A percentile compares a stretch with the other conserved stretches of the same genome.
Evolutionary conservation across 148 eudicot genomes (phyloP).

Genomic region (Cornus suecica): DNA sequence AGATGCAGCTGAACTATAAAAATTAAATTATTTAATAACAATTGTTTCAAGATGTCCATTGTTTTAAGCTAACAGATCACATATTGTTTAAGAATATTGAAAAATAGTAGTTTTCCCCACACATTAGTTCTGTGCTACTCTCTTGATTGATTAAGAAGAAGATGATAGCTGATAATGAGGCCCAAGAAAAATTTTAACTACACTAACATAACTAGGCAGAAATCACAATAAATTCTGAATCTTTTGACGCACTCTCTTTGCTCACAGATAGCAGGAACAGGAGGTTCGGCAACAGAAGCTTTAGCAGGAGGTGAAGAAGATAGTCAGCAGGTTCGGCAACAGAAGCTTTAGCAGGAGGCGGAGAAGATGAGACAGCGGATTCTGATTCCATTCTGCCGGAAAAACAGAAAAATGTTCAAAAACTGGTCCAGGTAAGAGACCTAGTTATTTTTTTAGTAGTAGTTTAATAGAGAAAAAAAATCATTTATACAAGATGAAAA

Average conservation of each 20-base stretch:
- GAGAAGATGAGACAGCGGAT: conserved; percentile 34
- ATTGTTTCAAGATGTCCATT: neutral
- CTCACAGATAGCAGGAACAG: conserved; percentile 27
- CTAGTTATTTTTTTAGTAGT: neutral
- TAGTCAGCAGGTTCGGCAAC: conserved; percentile 30
- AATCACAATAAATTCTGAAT: neutral
- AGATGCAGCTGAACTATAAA: neutral
- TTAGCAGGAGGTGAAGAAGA: conserved; percentile 33
- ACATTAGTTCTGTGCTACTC: neutral
- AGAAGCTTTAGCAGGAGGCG: conserved; percentile 26
- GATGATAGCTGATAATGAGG: neutral
- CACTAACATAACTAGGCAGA: neutral
- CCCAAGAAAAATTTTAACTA: conserved; percentile 1
- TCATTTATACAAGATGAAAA: neutral
- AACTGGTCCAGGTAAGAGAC: neutral
- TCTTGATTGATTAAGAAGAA: neutral
- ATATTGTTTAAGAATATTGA: neutral
- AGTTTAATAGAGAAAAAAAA: neutral
- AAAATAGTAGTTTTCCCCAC: neutral
- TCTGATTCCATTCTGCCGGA: conserved; percentile 55
- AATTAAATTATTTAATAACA: neutral
- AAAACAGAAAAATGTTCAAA: conserved; percentile 3
- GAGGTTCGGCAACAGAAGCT: conserved; percentile 28
- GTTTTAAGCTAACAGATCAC: neutral
- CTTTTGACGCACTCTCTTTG: conserved; percentile 31